Evolutionary conservation across 257 asterid species (phyloP), one percentile per base, ranked within the genome.

Genomic region (Primulina tabacum): DNA sequence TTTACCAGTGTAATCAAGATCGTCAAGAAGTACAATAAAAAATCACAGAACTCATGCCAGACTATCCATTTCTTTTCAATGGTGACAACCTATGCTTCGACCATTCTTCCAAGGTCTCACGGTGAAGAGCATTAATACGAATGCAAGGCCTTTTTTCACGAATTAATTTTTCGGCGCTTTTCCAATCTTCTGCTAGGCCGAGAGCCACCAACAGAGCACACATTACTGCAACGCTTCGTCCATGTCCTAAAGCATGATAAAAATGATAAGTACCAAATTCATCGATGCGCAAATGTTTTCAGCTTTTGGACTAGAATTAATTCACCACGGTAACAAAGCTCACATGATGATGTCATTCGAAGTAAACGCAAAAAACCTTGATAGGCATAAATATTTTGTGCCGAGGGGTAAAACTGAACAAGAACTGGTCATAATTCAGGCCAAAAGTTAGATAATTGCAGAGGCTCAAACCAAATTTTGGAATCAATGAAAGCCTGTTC

Each of bases 201-300:
- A 93, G 92, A 79, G 91, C 96, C 43, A 90, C 97, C 77, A 93
- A 74, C 69, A 93, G 77, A 6, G 97, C 97, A 21, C 99, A 90
- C 90, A 85, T 84, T 50, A 90, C 96, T 5, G 97, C 96, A 57
- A 93, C 96, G 72, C 99, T 93, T 78, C 99, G 82, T 60, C 99
- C 99, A 61, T 91, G 96, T 60, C 99, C 99, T 93, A 69, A 26
- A 68, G 52, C 7, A 2, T 35, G 71, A 75, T 1, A 60, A 1
- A 6, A 14, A 16, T 6, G 26, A 61, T 64, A 64, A 53, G 32
- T 6, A 53, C 67, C 37, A 53, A 58, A 14, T 11, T 43, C 26
- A 10, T 40, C 7, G 7, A 4, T 1, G 1, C 1, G 21, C 34
- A 62, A 33, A 43, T 12, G n/a, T 43, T 3, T 3, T 43, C n/a